Base-by-base conservation (phyloP, 495 filamentous ascomycete genomes). In the Penicillium steckii region DNA sequence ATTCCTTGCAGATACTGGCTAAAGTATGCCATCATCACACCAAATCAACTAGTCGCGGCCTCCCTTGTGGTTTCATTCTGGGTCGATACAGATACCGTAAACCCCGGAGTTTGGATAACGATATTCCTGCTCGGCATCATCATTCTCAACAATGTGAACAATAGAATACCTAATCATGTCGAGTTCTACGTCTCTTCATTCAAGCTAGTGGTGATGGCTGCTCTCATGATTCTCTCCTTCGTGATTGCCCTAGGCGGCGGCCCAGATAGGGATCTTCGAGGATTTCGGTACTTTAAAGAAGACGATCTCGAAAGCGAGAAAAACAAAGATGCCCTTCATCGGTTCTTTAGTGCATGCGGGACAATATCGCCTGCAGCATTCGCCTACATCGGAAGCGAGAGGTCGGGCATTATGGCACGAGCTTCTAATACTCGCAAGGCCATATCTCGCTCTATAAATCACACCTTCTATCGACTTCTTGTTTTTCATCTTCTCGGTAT, bases 381-480 rank as follows among this genome's bases (percentile, higher is more conserved):
- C 52, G 87, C 90, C 21, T 93, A 89, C 57, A 74, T 91, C 30
- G 88, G 89, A 30, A 92, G 90, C 12, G 91, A 96, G 71, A 76
- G 91, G 22, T 83, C 94, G 46, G 90, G 83, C 45, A 75, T 85
- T 3, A 68, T 79, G 18, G 70, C 79, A 7, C 89, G 93, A 69
- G 83, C 86, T 19, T 76, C 76, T 9, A 87, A 90, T 65, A 87
- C 91, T 0, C 75, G 81, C 46, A 82, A 82, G 59, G 81, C 82
- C 12, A 86, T 92, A 29, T 87, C 88, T 33, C 76, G 78, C 50
- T 89, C 91, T 3, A 84, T 85, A 32, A 85, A 82, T 50, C 80
- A 88, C 54, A 87, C 85, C 44, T 92, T 95, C 62, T 91, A 86
- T 68, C 86, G 91, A 26, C 89, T 95, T 55, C 53, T 86, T 52